These are phyloP conservation scores for Candida piceae DNA, from an alignment of 805 yeast species.

Conservation along the genomic window DNA sequence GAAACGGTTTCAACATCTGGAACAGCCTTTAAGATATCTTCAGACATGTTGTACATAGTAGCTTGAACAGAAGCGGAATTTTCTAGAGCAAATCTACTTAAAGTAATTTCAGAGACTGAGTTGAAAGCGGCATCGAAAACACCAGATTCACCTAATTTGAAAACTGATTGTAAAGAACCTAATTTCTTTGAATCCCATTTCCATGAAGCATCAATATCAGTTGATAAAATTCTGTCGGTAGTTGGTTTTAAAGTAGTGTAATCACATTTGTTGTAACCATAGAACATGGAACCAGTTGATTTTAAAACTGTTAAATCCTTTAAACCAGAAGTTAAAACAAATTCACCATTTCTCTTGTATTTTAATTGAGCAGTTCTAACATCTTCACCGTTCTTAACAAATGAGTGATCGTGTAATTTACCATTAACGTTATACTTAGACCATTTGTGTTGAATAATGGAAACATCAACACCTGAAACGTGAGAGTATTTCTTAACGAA, in stretches of 20 bases:
- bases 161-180: slow-evolving; percentile 45
- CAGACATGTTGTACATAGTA: slow-evolving; percentile 91
- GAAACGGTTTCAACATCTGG: slow-evolving; percentile 58
- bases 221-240: slow-evolving; percentile 78
- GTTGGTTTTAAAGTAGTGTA: slow-evolving; percentile 85
- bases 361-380: slow-evolving; percentile 55
- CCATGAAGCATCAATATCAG: slow-evolving; percentile 78
- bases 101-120: slow-evolving; percentile 62
- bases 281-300: slow-evolving; percentile 89
- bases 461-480: slow-evolving; percentile 64
- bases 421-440: slow-evolving; percentile 70
- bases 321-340: slow-evolving; percentile 59
- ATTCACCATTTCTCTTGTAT: slow-evolving; percentile 49
- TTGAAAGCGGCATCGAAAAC: slow-evolving; percentile 60
- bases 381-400: slow-evolving; percentile 80
- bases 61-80: slow-evolving; percentile 95
- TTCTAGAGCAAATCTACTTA: slow-evolving; percentile 76
- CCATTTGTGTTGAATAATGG: slow-evolving; percentile 76
- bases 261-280: slow-evolving; percentile 81
- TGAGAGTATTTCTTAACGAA: slow-evolving; percentile 74
- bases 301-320: slow-evolving; percentile 80
- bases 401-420: slow-evolving; percentile 75
- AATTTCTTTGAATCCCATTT: slow-evolving; percentile 49
- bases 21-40: slow-evolving; percentile 57
- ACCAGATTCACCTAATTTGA: slow-evolving; percentile 50